These are phyloP conservation scores for Candida jianshihensis DNA, from an alignment of 805 yeast species.

Conservation along the genomic window DNA sequence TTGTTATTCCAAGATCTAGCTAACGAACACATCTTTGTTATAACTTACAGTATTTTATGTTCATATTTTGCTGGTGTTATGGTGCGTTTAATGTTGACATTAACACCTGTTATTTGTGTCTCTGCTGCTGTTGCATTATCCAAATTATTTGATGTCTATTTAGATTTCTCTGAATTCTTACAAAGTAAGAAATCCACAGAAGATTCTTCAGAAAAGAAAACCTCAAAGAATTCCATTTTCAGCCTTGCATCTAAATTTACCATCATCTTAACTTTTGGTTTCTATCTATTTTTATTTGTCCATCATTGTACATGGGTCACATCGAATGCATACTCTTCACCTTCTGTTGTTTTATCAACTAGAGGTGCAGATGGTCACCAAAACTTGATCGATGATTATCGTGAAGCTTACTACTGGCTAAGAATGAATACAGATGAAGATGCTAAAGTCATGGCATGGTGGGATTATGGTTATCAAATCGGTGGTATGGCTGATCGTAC, in stretches of 20 bases:
- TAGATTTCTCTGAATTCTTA: constrained; percentile 45
- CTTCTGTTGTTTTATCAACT: constrained; percentile 91
- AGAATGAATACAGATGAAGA: constrained; percentile 97
- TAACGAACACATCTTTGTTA: constrained; percentile 88
- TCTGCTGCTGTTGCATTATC: constrained; percentile 86
- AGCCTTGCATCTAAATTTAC: constrained; percentile 45
- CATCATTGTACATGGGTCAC: constrained; percentile 98
- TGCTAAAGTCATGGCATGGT: constrained; percentile 96
- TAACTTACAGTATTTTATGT: constrained; percentile 87
- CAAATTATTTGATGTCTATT: constrained; percentile 73
- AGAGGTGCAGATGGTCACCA: constrained; percentile 79
- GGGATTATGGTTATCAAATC: constrained; percentile 99
- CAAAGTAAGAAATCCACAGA: constrained; percentile 4
- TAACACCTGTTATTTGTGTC: constrained; percentile 95
- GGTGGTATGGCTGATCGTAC: constrained; percentile 99
- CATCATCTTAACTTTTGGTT: constrained; percentile 61
- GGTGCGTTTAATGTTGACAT: constrained; percentile 95
- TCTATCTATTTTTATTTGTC: constrained; percentile 76
- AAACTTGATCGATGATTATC: constrained; percentile 85
- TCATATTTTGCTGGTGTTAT: constrained; percentile 98
- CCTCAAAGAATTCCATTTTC: constrained; percentile 6
- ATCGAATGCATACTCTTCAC: constrained; percentile 90
- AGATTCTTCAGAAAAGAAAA: constrained; percentile 9
- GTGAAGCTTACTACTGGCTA: constrained; percentile 98
- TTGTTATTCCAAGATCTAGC: constrained; percentile 81